phyloP scores from a whole-genome alignment of 208 protist species.

The Trypanosoma congolense region DNA sequence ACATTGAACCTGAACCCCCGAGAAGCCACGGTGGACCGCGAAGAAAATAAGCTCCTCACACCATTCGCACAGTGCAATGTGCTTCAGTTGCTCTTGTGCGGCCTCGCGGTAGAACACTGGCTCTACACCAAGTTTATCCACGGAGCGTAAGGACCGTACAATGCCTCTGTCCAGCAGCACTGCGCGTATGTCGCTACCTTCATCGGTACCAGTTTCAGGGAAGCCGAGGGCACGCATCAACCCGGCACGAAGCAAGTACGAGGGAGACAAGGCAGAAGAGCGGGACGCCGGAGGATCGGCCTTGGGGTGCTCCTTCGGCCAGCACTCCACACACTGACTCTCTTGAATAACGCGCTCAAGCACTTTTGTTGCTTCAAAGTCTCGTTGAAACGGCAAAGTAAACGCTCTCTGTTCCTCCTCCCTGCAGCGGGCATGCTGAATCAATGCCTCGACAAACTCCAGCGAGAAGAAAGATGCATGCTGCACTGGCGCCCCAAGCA shows the following conservation, averaged over 20 bases:
- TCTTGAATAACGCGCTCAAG: constrained; percentile 25
- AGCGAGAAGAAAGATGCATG: constrained; percentile 74
- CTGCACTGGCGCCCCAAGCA: constrained; percentile 28
- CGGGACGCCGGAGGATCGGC: neutral
- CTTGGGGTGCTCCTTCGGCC: constrained; percentile 1
- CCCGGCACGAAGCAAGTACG: constrained; percentile 27
- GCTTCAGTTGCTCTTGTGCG: constrained; percentile 34
- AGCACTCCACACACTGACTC: constrained; percentile 31
- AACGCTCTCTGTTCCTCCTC: constrained; percentile 3
- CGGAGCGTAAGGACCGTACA: neutral
- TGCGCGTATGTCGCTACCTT: constrained; percentile 1
- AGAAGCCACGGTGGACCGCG: constrained; percentile 34
- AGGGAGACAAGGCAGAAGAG: constrained; percentile 5
- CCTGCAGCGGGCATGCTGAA: constrained; percentile 17
- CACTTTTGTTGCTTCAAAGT: constrained; percentile 11
- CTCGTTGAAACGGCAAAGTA: constrained; percentile 1
- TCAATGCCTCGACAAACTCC: constrained; percentile 55
- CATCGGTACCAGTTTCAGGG: constrained; percentile 7
- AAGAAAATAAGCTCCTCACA: constrained; percentile 64
- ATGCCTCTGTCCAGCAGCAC: constrained; percentile 10
- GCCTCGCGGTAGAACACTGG: constrained; percentile 26
- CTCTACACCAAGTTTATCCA: neutral
- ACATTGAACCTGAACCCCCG: constrained; percentile 49
- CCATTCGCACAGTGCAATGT: constrained; percentile 62
- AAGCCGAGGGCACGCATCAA: constrained; percentile 39